These are phyloP conservation scores for Rhizophora mangle DNA, from an alignment of 345 rosid genomes.

Conservation along the genomic window DNA sequence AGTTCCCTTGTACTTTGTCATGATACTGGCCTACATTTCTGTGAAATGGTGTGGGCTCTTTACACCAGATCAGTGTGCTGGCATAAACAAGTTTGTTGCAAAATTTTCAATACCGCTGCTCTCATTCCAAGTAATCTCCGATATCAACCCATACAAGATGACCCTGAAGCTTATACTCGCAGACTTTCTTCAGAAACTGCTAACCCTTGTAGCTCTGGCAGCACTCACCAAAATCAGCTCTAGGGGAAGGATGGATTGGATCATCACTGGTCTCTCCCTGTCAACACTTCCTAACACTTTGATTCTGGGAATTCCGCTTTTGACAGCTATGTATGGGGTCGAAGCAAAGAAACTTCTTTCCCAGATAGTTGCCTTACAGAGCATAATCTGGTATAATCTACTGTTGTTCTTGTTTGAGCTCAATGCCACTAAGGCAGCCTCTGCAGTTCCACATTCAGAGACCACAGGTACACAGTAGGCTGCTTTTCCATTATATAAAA, in stretches of 20 bases:
- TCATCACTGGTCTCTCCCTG: constrained; percentile 68
- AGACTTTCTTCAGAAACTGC: constrained; percentile 62
- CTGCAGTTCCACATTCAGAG: constrained; percentile 39
- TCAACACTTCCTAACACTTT: constrained; percentile 80
- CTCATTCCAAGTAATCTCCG: constrained; percentile 69
- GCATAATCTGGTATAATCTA: constrained; percentile 78
- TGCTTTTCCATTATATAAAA: background rate
- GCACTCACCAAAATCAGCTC: constrained; percentile 45
- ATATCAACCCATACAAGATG: constrained; percentile 73
- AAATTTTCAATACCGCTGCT: constrained; percentile 77
- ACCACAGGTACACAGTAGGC: constrained; percentile 39
- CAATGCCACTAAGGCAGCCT: constrained; percentile 42
- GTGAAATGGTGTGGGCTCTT: constrained; percentile 67
- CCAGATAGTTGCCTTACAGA: constrained; percentile 77
- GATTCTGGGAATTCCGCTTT: constrained; percentile 74
- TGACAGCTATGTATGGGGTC: constrained; percentile 68
- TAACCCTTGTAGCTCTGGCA: constrained; percentile 42
- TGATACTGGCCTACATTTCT: constrained; percentile 68
- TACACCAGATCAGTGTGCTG: constrained; percentile 78
- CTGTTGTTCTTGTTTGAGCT: constrained; percentile 75
- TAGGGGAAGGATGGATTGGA: constrained; percentile 49
- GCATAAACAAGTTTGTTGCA: constrained; percentile 86
- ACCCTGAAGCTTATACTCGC: constrained; percentile 56
- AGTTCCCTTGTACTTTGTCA: constrained; percentile 72
- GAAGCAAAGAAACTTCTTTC: constrained; percentile 52